Conservation (phyloP, 768 basidiomycete species). For the Antrodiella citrinella region DNA sequence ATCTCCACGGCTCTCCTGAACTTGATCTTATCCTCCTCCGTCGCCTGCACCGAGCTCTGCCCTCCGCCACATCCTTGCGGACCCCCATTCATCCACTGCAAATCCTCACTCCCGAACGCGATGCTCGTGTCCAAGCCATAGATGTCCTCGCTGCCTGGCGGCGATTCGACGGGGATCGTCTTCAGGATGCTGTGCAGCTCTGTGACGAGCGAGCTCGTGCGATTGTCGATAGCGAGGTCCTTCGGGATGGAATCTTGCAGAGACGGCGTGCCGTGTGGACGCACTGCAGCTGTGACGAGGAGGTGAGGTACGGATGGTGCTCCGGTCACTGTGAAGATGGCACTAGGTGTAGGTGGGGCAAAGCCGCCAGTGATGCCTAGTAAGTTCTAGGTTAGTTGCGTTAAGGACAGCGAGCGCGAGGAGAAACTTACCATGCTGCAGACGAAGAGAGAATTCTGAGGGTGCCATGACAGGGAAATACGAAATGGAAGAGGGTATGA, state of each 20-base stretch:
- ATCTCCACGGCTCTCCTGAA: constrained; percentile 68
- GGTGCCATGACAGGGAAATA: constrained; percentile 35
- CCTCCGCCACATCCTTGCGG: constrained; percentile 55
- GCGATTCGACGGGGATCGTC: constrained; percentile 43
- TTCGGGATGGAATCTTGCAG: constrained; percentile 36
- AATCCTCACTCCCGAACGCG: constrained; percentile 44
- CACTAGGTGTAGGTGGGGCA: constrained; percentile 54
- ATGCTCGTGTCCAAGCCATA: constrained; percentile 67
- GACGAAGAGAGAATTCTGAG: constrained; percentile 44
- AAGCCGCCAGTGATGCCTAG: constrained; percentile 74
- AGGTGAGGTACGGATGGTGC: constrained; percentile 30
- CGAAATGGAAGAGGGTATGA: background rate
- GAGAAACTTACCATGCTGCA: constrained; percentile 54
- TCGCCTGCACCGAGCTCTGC: constrained; percentile 37
- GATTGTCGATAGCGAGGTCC: constrained; percentile 28
- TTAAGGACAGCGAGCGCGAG: background rate
- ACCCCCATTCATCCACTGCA: constrained; percentile 56
- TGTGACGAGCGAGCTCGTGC: constrained; percentile 35
- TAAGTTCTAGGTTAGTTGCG: background rate
- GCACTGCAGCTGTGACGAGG: constrained; percentile 37
- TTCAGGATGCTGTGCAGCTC: constrained; percentile 58
- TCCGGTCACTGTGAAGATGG: constrained; percentile 44
- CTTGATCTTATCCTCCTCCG: constrained; percentile 53
- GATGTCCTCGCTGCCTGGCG: constrained; percentile 61
- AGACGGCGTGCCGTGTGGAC: constrained; percentile 38